Evolutionary conservation across 129 eudicot genomes (phyloP).

Genomic region (Sambucus nigra): DNA sequence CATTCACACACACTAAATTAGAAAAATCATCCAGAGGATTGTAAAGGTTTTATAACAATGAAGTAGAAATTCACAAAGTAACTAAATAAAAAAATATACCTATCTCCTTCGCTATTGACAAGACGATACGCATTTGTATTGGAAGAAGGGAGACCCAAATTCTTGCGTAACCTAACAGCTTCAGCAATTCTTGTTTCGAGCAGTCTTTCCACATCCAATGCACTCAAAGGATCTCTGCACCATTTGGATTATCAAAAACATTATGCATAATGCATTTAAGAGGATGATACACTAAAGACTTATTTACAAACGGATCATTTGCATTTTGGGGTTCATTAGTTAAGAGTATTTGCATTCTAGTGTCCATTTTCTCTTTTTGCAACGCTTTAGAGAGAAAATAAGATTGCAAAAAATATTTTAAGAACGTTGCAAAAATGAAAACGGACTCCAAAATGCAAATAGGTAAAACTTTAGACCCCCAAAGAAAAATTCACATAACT

Average conservation of each 20-base stretch:
- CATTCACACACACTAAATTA: no score
- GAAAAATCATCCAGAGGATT: background rate
- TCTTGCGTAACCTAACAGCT: conserved; percentile 53
- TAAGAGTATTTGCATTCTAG: no score
- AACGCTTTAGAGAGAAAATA: background rate
- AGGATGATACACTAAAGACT: background rate
- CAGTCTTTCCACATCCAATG: conserved; percentile 64
- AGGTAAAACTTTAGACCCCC: no score
- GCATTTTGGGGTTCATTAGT: no score
- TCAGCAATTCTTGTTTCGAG: conserved; percentile 56
- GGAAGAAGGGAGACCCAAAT: conserved; percentile 70
- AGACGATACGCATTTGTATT: conserved; percentile 87
- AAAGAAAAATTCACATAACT: no score
- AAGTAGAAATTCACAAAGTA: background rate
- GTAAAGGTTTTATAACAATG: background rate
- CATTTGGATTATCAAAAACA: conserved; percentile 1
- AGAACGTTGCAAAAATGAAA: no score
- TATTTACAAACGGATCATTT: no score
- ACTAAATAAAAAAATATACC: conserved; percentile 34
- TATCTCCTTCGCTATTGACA: conserved; percentile 95
- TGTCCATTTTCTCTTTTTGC: no score
- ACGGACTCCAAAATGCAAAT: no score
- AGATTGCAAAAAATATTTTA: background rate
- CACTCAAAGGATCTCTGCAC: conserved; percentile 72
- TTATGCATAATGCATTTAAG: background rate